Conservation (phyloP, 441 rosid genomes). For the Brassica balearica region DNA sequence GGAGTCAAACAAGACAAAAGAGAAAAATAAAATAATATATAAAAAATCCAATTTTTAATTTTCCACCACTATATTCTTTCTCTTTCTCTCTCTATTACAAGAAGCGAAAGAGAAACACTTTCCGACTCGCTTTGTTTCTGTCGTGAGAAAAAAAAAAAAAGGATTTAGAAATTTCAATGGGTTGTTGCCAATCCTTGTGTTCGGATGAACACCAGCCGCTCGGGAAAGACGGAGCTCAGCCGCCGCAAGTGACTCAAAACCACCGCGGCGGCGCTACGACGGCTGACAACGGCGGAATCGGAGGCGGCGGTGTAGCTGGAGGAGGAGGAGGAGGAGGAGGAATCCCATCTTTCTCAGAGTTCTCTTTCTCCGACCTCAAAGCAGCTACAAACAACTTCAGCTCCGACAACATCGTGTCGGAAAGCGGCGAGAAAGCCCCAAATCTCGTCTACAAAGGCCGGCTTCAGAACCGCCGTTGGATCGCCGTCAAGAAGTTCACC, state of each 20-base stretch:
- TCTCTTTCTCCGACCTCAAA: constrained; percentile 73
- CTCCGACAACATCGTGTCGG: constrained; percentile 80
- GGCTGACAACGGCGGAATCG: constrained; percentile 41
- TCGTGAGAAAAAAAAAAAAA: background rate
- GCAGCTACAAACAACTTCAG: constrained; percentile 86
- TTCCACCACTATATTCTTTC: constrained; percentile 28
- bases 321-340: constrained; percentile 16
- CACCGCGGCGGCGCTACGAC: constrained; percentile 26
- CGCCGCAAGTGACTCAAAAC: constrained; percentile 19
- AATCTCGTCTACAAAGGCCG: constrained; percentile 85
- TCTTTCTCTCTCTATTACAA: constrained; percentile 30
- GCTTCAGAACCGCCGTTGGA: constrained; percentile 74
- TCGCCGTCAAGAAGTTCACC: constrained; percentile 92
- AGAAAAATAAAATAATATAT: background rate
- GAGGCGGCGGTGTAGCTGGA: constrained; percentile 27
- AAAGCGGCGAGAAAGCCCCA: constrained; percentile 88
- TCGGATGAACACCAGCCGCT: constrained; percentile 24
- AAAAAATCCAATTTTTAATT: constrained; percentile 19
- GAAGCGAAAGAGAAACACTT: constrained; percentile 43
- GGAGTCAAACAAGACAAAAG: constrained; percentile 37
- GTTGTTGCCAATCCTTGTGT: constrained; percentile 47
- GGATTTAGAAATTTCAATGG: constrained; percentile 31
- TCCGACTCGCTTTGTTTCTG: constrained; percentile 21
- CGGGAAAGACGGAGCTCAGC: constrained; percentile 34
- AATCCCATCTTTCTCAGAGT: constrained; percentile 70